Evolutionary conservation across 73 alveolate species (phyloP).

Genomic region (Paramecium bursaria): DNA sequence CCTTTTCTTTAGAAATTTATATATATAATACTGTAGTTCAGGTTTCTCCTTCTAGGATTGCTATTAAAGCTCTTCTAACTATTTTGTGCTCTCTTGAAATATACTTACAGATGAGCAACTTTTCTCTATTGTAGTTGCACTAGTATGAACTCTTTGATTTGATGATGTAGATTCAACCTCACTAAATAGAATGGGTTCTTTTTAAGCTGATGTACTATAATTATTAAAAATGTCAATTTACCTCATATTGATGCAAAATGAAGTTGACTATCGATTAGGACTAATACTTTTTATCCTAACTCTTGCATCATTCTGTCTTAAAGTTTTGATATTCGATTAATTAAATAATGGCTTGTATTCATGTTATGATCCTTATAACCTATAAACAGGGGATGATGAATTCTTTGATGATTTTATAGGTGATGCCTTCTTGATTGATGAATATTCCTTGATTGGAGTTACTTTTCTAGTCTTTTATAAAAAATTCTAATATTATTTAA

Average conservation of each 20-base stretch:
- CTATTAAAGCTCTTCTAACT: slow-evolving; percentile 20
- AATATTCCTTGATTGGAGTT: neutral
- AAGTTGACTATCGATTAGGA: neutral
- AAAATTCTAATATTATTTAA: too few species aligned
- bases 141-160: too few species aligned
- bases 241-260: neutral
- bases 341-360: too few species aligned
- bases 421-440: neutral
- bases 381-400: neutral
- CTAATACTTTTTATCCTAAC: neutral
- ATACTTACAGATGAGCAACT: neutral
- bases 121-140: neutral
- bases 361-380: too few species aligned
- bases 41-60: neutral
- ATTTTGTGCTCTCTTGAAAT: neutral
- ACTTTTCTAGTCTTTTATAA: neutral
- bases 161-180: neutral
- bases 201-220: neutral
- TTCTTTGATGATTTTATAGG: neutral
- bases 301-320: neutral
- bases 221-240: too few species aligned
- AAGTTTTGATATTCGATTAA: too few species aligned
- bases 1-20: neutral
- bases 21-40: neutral
- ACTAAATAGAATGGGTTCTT: neutral